Percentiles rank a stretch among this genome's conserved stretches.
phyloP scores from a whole-genome alignment of 2,329 filamentous ascomycete genomes.

The Verticillium klebahnii region DNA sequence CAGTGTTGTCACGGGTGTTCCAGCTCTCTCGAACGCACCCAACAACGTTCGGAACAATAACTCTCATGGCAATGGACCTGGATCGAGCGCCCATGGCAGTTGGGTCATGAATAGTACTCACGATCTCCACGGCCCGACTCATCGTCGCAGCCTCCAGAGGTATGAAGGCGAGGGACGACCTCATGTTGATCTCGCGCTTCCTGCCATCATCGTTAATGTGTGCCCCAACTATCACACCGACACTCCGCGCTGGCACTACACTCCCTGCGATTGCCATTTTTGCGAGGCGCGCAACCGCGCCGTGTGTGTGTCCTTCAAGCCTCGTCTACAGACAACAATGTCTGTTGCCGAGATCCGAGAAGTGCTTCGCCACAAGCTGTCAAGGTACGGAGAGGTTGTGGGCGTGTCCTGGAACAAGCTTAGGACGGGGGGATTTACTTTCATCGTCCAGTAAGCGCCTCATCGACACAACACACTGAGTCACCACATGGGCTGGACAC shows the following conservation, averaged over 20 bases:
- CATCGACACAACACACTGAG: too few relatives aligned
- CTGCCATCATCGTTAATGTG: not conserved
- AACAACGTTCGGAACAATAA: not conserved
- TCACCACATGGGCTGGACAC: too few relatives aligned
- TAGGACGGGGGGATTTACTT: not conserved
- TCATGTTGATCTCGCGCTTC: not conserved
- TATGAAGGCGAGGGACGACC: not conserved
- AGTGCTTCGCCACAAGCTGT: not conserved
- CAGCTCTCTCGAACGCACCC: not conserved
- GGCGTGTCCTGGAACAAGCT: not conserved
- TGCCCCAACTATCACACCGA: not conserved
- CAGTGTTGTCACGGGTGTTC: not conserved
- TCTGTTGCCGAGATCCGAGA: not conserved
- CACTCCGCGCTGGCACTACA: not conserved
- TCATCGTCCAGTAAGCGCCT: not conserved
- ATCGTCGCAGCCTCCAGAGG: not conserved
- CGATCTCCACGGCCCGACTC: conserved; percentile 1
- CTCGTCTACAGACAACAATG: not conserved
- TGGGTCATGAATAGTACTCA: not conserved
- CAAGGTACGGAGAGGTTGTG: not conserved
- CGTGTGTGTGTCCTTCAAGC: not conserved
- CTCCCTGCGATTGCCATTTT: not conserved
- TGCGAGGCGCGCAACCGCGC: not conserved
- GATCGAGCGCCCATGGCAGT: not conserved
- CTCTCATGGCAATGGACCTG: not conserved